These are phyloP conservation scores for Ustilago shanxiensis DNA, from an alignment of 1,284 basidiomycete species.

Conservation along the genomic window DNA sequence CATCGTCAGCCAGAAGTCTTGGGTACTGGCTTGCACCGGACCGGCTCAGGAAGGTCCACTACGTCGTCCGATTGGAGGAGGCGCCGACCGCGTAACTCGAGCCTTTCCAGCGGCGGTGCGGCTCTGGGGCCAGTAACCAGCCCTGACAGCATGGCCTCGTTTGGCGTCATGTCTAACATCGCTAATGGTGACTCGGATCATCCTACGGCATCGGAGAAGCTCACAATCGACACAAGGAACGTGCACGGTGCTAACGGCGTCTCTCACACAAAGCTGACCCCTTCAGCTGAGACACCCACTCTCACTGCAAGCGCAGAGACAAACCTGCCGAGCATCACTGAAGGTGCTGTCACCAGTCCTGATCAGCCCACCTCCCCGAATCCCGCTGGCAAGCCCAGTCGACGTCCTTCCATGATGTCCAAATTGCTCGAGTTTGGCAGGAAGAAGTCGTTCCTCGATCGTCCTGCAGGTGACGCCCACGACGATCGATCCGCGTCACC, in stretches of 20 bases:
- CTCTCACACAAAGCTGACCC: slow-evolving; percentile 3
- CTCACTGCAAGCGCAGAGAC: slow-evolving; percentile 15
- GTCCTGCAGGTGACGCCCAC: slow-evolving; percentile 12
- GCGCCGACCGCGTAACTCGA: slow-evolving; percentile 30
- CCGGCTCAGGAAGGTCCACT: slow-evolving; percentile 29
- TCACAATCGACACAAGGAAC: slow-evolving; percentile 13
- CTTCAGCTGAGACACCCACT: slow-evolving; percentile 11
- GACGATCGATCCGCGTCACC: slow-evolving; percentile 21
- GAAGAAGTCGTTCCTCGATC: slow-evolving; percentile 45
- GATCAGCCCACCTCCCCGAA: slow-evolving; percentile 22
- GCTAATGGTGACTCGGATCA: slow-evolving; percentile 23
- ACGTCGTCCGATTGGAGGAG: slow-evolving; percentile 33
- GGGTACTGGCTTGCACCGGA: slow-evolving; percentile 18
- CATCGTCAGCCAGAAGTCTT: slow-evolving; percentile 24
- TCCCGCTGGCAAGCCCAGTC: slow-evolving; percentile 9
- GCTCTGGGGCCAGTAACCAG: slow-evolving; percentile 24
- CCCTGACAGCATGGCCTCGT: slow-evolving; percentile 34
- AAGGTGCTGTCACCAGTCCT: slow-evolving; percentile 27
- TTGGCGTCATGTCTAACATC: slow-evolving; percentile 19
- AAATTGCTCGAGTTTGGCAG: slow-evolving; percentile 48
- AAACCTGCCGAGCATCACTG: slow-evolving; percentile 32
- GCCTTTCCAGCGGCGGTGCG: slow-evolving; percentile 25
- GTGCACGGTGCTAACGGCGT: not conserved
- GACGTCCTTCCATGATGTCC: slow-evolving; percentile 51
- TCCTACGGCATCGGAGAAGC: slow-evolving; percentile 17